Conservation (phyloP, 345 rosid genomes). For the Brassica rapa region DNA sequence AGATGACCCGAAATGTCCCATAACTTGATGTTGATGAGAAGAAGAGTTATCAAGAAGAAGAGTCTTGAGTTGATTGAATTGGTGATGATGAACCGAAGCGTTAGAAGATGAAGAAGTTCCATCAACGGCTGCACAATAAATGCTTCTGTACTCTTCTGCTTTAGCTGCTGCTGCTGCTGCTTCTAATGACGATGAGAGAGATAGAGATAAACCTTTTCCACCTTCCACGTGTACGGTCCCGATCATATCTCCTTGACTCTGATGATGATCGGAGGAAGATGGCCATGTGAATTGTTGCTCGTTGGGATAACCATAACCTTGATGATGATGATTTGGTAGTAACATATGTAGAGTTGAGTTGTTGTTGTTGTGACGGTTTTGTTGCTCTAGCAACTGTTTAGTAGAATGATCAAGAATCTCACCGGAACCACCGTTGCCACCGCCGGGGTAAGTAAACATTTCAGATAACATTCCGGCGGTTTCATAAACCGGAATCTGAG, state of each 20-base stretch:
- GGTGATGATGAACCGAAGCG: conserved; percentile 28
- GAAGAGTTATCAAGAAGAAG: conserved; percentile 37
- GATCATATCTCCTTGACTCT: conserved; percentile 45
- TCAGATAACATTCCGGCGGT: conserved; percentile 90
- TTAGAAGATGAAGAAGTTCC: conserved; percentile 40
- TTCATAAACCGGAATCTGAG: conserved; percentile 64
- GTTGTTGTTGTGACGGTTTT: conserved; percentile 66
- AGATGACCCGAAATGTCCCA: conserved; percentile 47
- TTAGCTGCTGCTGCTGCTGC: conserved; percentile 76
- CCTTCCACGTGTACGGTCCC: conserved; percentile 51
- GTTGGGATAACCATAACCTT: conserved; percentile 40
- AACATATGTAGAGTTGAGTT: conserved; percentile 82
- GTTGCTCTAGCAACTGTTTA: conserved; percentile 51
- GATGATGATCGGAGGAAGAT: conserved; percentile 41
- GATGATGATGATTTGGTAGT: conserved; percentile 58
- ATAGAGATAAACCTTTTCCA: conserved; percentile 85
- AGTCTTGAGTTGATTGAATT: conserved; percentile 35
- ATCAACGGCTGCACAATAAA: conserved; percentile 43
- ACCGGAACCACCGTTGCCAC: conserved; percentile 44
- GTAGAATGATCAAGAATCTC: conserved; percentile 44
- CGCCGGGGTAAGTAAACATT: conserved; percentile 76
- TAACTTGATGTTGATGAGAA: conserved; percentile 40
- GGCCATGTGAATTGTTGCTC: conserved; percentile 64
- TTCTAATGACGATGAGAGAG: conserved; percentile 78
- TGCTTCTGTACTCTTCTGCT: conserved; percentile 72